phyloP scores from a whole-genome alignment of 768 basidiomycete genomes.

The Rhodotorula toruloides region DNA sequence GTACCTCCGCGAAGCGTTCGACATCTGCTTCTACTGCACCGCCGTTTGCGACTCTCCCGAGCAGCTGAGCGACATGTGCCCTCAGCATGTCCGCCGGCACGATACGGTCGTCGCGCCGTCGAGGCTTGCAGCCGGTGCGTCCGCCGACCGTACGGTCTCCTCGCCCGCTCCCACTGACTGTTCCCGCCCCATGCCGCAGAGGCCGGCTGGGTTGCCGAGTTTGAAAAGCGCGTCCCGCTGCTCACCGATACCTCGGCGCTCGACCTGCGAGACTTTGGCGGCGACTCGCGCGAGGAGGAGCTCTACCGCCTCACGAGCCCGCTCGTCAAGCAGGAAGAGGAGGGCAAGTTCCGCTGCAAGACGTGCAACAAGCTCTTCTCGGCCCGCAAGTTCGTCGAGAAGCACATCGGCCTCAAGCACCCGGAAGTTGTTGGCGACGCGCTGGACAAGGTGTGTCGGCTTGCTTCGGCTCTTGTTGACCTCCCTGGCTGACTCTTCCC shows the following conservation, averaged over 20 bases:
- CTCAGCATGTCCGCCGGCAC: conserved; percentile 84
- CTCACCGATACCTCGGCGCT: conserved; percentile 71
- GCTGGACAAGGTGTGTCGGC: conserved; percentile 67
- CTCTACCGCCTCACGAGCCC: conserved; percentile 70
- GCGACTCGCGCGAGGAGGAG: conserved; percentile 83
- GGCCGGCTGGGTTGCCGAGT: conserved; percentile 80
- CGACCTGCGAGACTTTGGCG: conserved; percentile 81
- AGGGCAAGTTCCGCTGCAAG: conserved; percentile 94
- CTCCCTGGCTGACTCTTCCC: conserved; percentile 1
- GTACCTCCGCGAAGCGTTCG: conserved; percentile 84
- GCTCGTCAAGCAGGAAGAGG: conserved; percentile 88
- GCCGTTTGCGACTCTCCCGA: conserved; percentile 87
- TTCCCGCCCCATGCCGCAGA: conserved; percentile 52
- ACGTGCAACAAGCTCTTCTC: conserved; percentile 93
- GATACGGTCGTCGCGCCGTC: too few species aligned
- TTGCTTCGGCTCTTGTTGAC: neutral
- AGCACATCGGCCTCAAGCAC: conserved; percentile 94
- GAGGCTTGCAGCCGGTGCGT: conserved; percentile 5
- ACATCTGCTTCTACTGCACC: conserved; percentile 97
- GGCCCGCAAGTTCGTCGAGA: conserved; percentile 92
- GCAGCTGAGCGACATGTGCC: conserved; percentile 89
- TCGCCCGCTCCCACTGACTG: neutral
- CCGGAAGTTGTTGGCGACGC: conserved; percentile 63
- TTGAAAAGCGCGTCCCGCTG: conserved; percentile 78
- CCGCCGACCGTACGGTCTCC: too few species aligned